These are phyloP conservation scores for Aegilops speltoides DNA, from an alignment of 176 grass and related monocot species.

Conservation along the genomic window DNA sequence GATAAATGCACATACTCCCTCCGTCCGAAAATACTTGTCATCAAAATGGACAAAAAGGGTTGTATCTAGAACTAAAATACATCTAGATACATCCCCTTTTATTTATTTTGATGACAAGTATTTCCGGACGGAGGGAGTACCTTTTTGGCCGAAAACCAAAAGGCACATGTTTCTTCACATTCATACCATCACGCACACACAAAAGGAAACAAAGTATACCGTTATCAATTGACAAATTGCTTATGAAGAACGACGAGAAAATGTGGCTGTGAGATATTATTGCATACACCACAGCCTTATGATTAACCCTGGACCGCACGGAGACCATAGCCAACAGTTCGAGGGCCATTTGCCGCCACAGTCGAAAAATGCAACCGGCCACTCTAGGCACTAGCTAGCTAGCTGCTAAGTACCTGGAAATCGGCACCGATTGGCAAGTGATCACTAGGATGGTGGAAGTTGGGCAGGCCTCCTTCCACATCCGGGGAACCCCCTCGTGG, in stretches of 20 bases:
- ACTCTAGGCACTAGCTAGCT: slow-evolving; percentile 7
- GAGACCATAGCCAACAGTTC: background rate
- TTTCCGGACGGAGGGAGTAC: too few relatives aligned
- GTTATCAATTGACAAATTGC: background rate
- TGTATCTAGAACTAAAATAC: too few relatives aligned
- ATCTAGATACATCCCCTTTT: too few relatives aligned
- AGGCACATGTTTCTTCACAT: background rate
- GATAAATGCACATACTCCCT: background rate
- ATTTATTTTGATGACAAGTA: too few relatives aligned
- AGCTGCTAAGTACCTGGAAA: slow-evolving; percentile 44
- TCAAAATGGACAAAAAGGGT: too few relatives aligned
- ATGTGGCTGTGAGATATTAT: background rate
- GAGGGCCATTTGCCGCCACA: background rate
- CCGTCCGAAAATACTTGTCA: too few relatives aligned
- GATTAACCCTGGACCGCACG: background rate
- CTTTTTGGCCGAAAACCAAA: background rate
- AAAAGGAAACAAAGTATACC: background rate
- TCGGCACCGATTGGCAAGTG: slow-evolving; percentile 86
- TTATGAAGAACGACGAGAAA: background rate
- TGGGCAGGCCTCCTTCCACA: slow-evolving; percentile 72
- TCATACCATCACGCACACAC: too few relatives aligned
- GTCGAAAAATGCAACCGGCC: background rate
- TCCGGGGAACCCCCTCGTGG: slow-evolving; percentile 54
- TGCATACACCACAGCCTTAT: background rate
- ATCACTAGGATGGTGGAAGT: slow-evolving; percentile 79